Evolutionary conservation across 495 filamentous ascomycete species (phyloP).

Genomic region (Neurospora tetraspora): DNA sequence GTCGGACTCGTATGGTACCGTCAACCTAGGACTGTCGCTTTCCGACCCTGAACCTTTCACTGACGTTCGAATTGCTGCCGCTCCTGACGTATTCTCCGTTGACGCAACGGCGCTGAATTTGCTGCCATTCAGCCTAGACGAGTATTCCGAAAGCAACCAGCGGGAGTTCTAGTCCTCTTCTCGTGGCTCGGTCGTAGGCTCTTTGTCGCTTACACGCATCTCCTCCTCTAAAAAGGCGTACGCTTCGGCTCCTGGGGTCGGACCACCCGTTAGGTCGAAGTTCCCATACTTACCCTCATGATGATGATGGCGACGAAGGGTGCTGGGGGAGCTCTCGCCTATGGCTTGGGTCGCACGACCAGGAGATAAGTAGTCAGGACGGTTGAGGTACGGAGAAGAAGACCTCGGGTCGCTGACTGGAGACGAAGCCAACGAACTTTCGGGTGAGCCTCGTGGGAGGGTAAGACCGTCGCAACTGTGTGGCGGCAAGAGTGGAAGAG

Average conservation of each 20-base stretch:
- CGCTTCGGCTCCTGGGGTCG: not conserved
- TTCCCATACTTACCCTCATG: slow-evolving; percentile 47
- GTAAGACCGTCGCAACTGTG: slow-evolving; percentile 28
- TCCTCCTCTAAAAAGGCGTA: not conserved
- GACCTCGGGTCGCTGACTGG: slow-evolving; percentile 27
- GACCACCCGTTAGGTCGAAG: slow-evolving; percentile 1
- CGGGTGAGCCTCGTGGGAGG: slow-evolving; percentile 19
- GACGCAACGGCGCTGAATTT: not conserved
- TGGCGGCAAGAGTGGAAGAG: slow-evolving; percentile 26
- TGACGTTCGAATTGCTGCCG: not conserved
- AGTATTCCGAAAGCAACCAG: not conserved
- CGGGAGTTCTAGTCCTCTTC: not conserved
- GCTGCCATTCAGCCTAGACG: not conserved
- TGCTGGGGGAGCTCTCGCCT: slow-evolving; percentile 26
- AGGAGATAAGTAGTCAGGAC: slow-evolving; percentile 37
- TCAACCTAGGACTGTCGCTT: slow-evolving; percentile 14
- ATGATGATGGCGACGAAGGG: slow-evolving; percentile 45
- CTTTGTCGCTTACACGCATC: not conserved
- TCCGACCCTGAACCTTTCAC: not conserved
- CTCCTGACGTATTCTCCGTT: not conserved
- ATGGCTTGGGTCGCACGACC: slow-evolving; percentile 22
- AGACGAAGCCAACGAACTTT: slow-evolving; percentile 17
- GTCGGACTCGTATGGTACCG: slow-evolving; percentile 27
- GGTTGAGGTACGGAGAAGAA: slow-evolving; percentile 45
- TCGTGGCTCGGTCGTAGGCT: not conserved